phyloP scores from a whole-genome alignment of 495 filamentous ascomycete genomes.

The Niebla homalea region DNA sequence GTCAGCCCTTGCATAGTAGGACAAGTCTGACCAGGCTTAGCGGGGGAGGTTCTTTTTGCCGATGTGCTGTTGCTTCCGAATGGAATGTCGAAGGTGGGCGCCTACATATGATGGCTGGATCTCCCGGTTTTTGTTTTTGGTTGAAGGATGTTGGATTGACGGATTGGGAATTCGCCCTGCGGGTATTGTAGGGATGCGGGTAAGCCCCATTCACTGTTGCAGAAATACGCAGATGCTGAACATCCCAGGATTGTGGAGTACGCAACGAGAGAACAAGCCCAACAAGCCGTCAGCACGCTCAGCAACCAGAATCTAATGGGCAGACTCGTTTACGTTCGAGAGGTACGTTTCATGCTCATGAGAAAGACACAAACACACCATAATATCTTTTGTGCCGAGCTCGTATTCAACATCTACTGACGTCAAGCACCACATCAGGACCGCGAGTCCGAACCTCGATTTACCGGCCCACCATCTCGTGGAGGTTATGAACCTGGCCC shows the following conservation, averaged over 20 bases:
- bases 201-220: constrained; percentile 24
- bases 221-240: neutral
- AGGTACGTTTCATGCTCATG: constrained; percentile 49
- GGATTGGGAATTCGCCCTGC: constrained; percentile 82
- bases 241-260: constrained; percentile 93
- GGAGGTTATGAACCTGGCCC: constrained; percentile 42
- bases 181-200: constrained; percentile 99
- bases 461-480: constrained; percentile 60
- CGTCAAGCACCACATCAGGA: constrained; percentile 40
- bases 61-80: constrained; percentile 99
- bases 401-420: neutral
- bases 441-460: constrained; percentile 90
- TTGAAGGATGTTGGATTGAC: constrained; percentile 99
- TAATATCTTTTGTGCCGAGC: neutral
- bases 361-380: neutral
- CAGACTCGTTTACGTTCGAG: constrained; percentile 92
- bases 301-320: constrained; percentile 99
- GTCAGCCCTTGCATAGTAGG: constrained; percentile 7
- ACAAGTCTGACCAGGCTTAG: constrained; percentile 37
- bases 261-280: constrained; percentile 97
- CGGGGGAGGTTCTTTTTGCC: constrained; percentile 98
- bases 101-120: constrained; percentile 83
- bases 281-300: constrained; percentile 91
- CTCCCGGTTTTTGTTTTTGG: constrained; percentile 53
- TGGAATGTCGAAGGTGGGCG: constrained; percentile 99